Base-by-base conservation (phyloP, 1,284 basidiomycete genomes). In the Boletus semigastroideus region DNA sequence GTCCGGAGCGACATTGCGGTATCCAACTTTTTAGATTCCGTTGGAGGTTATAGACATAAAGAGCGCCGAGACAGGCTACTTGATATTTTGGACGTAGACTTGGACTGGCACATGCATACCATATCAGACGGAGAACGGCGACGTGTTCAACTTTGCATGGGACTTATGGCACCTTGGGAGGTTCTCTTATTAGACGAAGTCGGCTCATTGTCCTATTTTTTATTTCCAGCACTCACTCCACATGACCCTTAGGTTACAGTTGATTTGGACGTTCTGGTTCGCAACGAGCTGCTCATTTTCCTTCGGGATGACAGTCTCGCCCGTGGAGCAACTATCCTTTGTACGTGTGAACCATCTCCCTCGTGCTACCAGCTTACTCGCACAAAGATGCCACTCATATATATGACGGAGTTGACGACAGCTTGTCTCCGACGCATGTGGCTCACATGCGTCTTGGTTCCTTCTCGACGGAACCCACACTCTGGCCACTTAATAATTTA, bases 41-140 rank as follows among this genome's bases (percentile, higher is more conserved):
- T 99, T 3, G 96, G 96, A 20, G 96, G 96, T 0, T 98, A 97
- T 70, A 80, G 95, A 41, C 84, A 98, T 75, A 95, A 95, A 65
- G 89, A 86, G 60, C 80, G 95, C 31, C 79, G 96, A 39, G 92
- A 99, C 67, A 74, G 69, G 5, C 78, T 99, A 4, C 82, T 99
- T 37, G 85, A 95, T 69, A 90, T 99, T 53, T 76, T 99, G 33
- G 96, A 98, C 67, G 86, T 99, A 48, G 95, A 99, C 72, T 74
- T 96, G 13, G 90, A 94, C 66, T 98, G 89, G 89, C 89, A 84
- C 55, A 92, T 94, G 90, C 90, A 94, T 62, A 73, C 84, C 55
- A 96, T 99, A 59, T 95, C 92, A 16, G 97, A 99, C 67, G 97
- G 97, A 40, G 97, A 99, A 74, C 80, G 96, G 33, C 80, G 97